Conservation (phyloP, 2,329 filamentous ascomycete genomes). For the Ophiostoma novo-ulmi region DNA sequence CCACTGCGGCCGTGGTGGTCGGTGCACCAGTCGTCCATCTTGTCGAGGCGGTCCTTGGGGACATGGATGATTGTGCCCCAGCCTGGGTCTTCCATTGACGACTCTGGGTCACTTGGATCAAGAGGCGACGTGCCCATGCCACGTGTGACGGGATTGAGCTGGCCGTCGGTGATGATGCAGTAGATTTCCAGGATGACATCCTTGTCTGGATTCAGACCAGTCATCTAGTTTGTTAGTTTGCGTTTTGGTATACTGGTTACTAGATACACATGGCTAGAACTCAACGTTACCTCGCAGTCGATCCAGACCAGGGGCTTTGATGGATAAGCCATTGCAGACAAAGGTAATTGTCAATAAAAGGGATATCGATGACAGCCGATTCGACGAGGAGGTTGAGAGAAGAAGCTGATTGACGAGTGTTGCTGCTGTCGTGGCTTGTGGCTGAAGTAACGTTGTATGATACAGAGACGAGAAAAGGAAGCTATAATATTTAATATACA, state of each 20-base stretch:
- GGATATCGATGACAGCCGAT: background rate
- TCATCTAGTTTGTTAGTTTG: conserved; percentile 63
- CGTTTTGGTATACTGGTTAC: background rate
- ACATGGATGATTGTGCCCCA: conserved; percentile 79
- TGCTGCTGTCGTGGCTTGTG: background rate
- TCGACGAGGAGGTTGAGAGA: background rate
- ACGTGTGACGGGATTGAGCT: conserved; percentile 44
- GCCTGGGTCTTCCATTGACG: conserved; percentile 68
- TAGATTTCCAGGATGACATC: conserved; percentile 89
- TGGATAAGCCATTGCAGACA: conserved; percentile 19
- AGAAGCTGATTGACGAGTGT: background rate
- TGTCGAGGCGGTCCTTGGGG: conserved; percentile 60
- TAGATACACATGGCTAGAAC: background rate
- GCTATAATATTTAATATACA: background rate
- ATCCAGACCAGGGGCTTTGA: conserved; percentile 26
- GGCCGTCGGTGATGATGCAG: conserved; percentile 80
- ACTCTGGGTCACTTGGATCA: conserved; percentile 28
- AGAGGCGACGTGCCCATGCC: background rate
- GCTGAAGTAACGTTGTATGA: conserved; percentile 17
- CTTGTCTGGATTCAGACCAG: conserved; percentile 68
- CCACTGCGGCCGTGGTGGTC: conserved; percentile 75
- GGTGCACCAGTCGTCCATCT: conserved; percentile 88
- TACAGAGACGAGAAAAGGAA: background rate
- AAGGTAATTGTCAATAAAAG: background rate
- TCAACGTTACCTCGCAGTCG: conserved; percentile 26